Evolutionary conservation across 768 basidiomycete genomes (phyloP).

Genomic region (Strobilomyces echinocephalus): DNA sequence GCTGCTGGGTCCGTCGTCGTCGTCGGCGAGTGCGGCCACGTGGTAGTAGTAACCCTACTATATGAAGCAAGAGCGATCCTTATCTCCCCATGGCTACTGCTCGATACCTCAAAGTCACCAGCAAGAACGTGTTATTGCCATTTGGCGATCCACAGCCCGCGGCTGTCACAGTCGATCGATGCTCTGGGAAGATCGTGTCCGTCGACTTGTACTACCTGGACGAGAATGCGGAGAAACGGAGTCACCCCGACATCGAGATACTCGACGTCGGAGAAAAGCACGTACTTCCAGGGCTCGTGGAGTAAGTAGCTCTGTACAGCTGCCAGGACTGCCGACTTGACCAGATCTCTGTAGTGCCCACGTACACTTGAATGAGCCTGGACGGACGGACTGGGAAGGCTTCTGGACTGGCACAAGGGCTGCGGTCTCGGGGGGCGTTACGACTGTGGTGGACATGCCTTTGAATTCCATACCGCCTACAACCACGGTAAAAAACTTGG

Average conservation of each 20-base stretch:
- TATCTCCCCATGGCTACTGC: slow-evolving; percentile 9
- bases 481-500: slow-evolving; percentile 74
- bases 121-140: slow-evolving; percentile 57
- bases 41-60: neutral
- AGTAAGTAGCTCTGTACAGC: slow-evolving; percentile 39
- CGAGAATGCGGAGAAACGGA: slow-evolving; percentile 21
- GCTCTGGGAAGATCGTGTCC: slow-evolving; percentile 56
- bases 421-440: slow-evolving; percentile 91
- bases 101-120: slow-evolving; percentile 41
- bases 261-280: slow-evolving; percentile 55
- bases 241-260: slow-evolving; percentile 31
- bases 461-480: slow-evolving; percentile 97
- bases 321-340: neutral
- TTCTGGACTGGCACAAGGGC: slow-evolving; percentile 89
- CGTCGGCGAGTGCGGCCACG: slow-evolving; percentile 6
- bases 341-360: slow-evolving; percentile 54
- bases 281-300: slow-evolving; percentile 76
- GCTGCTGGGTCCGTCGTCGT: neutral
- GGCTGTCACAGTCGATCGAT: slow-evolving; percentile 55
- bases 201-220: slow-evolving; percentile 37
- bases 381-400: slow-evolving; percentile 91
- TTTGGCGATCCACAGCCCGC: slow-evolving; percentile 49
- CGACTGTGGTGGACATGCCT: slow-evolving; percentile 96
- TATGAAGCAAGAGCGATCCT: neutral
- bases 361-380: slow-evolving; percentile 92